Conservation (phyloP, 2,329 filamentous ascomycete genomes). For the Aspergillus transmontanensis region DNA sequence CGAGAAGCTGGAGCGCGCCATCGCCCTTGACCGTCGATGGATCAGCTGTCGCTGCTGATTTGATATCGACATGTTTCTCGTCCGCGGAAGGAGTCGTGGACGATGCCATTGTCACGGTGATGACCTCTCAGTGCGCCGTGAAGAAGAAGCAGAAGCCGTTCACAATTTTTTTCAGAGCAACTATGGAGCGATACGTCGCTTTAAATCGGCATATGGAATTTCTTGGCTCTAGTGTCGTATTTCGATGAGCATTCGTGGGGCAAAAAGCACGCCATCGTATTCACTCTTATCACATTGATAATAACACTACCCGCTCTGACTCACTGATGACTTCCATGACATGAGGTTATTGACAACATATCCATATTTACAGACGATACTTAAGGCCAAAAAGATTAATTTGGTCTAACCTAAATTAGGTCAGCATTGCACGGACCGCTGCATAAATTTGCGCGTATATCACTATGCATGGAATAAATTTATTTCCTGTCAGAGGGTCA, state of each 20-base stretch:
- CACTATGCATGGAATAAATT: not conserved
- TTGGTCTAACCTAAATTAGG: not conserved
- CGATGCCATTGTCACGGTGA: not conserved
- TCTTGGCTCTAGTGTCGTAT: not conserved
- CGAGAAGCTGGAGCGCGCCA: slow-evolving; percentile 9
- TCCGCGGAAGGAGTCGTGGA: not conserved
- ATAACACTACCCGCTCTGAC: not conserved
- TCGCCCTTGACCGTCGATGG: not conserved
- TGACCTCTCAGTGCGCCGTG: not conserved
- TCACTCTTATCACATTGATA: not conserved
- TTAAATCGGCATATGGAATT: not conserved
- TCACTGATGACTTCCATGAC: not conserved
- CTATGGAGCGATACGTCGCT: not conserved
- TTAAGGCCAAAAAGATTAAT: not conserved
- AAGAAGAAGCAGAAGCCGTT: not conserved
- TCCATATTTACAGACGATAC: not conserved
- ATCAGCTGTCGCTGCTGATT: not conserved
- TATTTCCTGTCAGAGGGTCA: too few relatives aligned
- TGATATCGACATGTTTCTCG: slow-evolving; percentile 15
- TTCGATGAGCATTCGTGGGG: not conserved
- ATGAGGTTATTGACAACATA: not conserved
- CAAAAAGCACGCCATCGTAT: not conserved
- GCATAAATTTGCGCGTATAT: not conserved
- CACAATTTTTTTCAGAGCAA: not conserved
- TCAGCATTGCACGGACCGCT: not conserved